Evolutionary conservation across 2,329 filamentous ascomycete species (phyloP), one percentile per base, ranked within the genome.

Genomic region (Rhinocladiella similis): DNA sequence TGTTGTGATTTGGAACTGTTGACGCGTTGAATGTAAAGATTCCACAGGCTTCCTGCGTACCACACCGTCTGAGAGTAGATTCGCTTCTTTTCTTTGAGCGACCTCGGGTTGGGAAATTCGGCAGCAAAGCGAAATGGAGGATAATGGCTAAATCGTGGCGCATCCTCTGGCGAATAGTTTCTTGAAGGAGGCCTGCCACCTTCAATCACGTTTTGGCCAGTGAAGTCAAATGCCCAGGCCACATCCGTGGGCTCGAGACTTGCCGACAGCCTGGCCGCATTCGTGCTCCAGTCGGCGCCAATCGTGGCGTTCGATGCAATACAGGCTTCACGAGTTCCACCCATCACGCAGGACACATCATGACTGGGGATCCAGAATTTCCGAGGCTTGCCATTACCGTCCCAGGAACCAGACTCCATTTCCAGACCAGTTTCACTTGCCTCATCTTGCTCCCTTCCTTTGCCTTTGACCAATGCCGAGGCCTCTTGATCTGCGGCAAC

Each of bases 1-100:
- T 84, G 81, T 10, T 80, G 78, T 51, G 76, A 80, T 61, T 82
- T 82, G 1, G 75, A 74, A 0, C 78, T 80, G 7, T 78, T 75
- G 1, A 83, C 78, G 57, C 83, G 82, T 63, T 84, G 82, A 10
- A 84, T 83, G 66, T 84, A 84, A n/a, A 84, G 80, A 61, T 84
- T 84, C 82, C 82, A 84, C 14, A 83, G 69, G 16, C 76, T 80
- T 2, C 82, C 82, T 3, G 81, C 81, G 57, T 84, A 84, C 63
- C 82, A 83, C 4, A 84, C 80, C 2, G 81, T 84, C 29, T 80
- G 76, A 10, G 78, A 81, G 65, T 84, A 84, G 7, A 83, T 78
- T 0, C 81, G 73, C 66, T 83, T 83, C 70, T 81, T 82, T 65
- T 83, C 81, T 56, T 83, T 83, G 20, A 84, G 69, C 5, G 78